Percentiles rank a stretch among this genome's conserved stretches.
Conservation (phyloP, 176 grass and related monocot species). For the Alopecurus myosuroides region DNA sequence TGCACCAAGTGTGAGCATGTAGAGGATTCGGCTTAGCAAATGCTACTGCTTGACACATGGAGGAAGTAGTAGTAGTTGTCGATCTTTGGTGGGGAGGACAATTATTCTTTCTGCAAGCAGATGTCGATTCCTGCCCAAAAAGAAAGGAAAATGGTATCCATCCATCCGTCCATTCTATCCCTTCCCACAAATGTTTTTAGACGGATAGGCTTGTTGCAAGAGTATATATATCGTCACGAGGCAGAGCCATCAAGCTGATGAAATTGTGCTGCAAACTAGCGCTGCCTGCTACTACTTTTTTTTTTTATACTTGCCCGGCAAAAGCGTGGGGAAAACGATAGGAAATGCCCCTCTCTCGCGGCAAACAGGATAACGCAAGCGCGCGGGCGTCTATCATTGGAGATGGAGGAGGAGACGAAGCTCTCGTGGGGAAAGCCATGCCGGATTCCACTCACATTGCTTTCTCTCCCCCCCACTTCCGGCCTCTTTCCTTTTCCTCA, state of each 20-base stretch:
- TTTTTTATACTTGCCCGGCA: slow-evolving; percentile 9
- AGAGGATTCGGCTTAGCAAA: not conserved
- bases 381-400: too few relatives aligned
- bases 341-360: not conserved
- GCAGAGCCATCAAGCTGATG: slow-evolving; percentile 12
- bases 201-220: not conserved
- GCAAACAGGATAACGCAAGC: slow-evolving; percentile 20
- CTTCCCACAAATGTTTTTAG: not conserved
- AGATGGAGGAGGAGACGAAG: slow-evolving; percentile 19
- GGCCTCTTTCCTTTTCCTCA: not conserved
- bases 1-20: too few relatives aligned
- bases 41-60: not conserved
- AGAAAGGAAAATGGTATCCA: not conserved
- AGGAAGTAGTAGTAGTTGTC: not conserved
- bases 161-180: not conserved
- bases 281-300: too few relatives aligned
- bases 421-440: too few relatives aligned
- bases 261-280: not conserved
- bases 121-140: slow-evolving; percentile 8
- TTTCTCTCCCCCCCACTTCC: slow-evolving; percentile 9
- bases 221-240: not conserved
- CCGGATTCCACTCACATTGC: slow-evolving; percentile 33
- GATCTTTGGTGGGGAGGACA: not conserved
- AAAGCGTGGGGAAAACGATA: not conserved
- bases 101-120: not conserved